phyloP scores from a whole-genome alignment of 1,284 basidiomycete species.

The Ustilago vetiveriae region DNA sequence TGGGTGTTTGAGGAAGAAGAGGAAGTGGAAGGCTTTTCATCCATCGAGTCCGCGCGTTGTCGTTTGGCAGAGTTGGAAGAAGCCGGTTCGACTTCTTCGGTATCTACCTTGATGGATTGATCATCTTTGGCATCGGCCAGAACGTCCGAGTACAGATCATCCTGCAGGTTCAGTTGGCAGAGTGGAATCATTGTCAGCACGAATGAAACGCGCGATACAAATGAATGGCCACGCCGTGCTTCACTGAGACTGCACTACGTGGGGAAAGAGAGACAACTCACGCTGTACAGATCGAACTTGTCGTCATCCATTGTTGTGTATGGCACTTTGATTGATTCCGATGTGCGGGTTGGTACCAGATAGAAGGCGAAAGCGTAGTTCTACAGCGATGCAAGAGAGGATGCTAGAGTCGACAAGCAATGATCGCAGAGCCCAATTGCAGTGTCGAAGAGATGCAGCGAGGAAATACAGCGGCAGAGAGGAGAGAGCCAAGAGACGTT shows the following conservation, averaged over 20 bases:
- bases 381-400: background rate
- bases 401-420: background rate
- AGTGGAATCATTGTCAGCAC: too few relatives aligned
- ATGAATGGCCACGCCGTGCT: too few relatives aligned
- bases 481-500: too few relatives aligned
- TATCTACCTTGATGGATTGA: conserved; percentile 19
- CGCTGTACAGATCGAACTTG: conserved; percentile 57
- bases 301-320: conserved; percentile 52
- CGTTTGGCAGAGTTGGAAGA: conserved; percentile 18
- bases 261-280: conserved; percentile 29
- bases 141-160: conserved; percentile 55
- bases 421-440: too few relatives aligned
- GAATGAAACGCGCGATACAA: too few relatives aligned
- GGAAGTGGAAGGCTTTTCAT: conserved; percentile 19
- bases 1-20: conserved; percentile 4
- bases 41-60: conserved; percentile 33
- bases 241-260: too few relatives aligned
- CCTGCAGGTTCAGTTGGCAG: conserved; percentile 12
- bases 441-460: too few relatives aligned
- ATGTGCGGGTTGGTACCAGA: background rate
- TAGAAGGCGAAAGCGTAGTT: background rate
- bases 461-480: too few relatives aligned
- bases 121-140: conserved; percentile 29
- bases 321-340: background rate
- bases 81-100: conserved; percentile 4